phyloP scores from a whole-genome alignment of 345 rosid genomes.

The Eucalyptus erythrocorys region DNA sequence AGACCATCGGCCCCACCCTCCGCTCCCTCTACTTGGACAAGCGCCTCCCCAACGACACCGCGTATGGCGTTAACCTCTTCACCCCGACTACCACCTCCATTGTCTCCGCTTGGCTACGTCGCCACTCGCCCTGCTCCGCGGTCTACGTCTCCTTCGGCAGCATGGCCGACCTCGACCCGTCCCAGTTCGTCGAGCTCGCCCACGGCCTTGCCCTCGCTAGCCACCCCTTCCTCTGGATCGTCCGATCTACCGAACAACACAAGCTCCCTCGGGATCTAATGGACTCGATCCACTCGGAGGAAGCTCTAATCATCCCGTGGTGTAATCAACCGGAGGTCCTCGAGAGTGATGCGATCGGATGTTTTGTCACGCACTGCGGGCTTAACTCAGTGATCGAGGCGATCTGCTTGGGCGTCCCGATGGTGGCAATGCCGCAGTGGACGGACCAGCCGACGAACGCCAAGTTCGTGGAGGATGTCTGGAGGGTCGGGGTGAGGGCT shows the following conservation, averaged over 20 bases:
- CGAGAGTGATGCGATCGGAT: background rate
- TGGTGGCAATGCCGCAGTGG: conserved; percentile 32
- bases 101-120: background rate
- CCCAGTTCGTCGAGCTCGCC: conserved; percentile 9
- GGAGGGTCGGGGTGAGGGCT: conserved; percentile 15
- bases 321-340: background rate
- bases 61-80: conserved; percentile 11
- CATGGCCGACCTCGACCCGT: background rate
- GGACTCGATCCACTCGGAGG: background rate
- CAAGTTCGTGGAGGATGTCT: conserved; percentile 16
- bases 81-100: background rate
- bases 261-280: conserved; percentile 6
- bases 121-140: background rate
- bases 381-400: conserved; percentile 22
- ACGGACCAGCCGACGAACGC: conserved; percentile 22
- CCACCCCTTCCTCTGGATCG: conserved; percentile 17
- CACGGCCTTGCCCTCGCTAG: background rate
- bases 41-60: background rate
- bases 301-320: conserved; percentile 19
- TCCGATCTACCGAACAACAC: conserved; percentile 1
- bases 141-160: conserved; percentile 24
- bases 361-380: conserved; percentile 30
- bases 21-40: conserved; percentile 22
- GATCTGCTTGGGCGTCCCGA: conserved; percentile 27
- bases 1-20: conserved; percentile 13